phyloP scores from a whole-genome alignment of 768 basidiomycete genomes.

The Russula abietina region DNA sequence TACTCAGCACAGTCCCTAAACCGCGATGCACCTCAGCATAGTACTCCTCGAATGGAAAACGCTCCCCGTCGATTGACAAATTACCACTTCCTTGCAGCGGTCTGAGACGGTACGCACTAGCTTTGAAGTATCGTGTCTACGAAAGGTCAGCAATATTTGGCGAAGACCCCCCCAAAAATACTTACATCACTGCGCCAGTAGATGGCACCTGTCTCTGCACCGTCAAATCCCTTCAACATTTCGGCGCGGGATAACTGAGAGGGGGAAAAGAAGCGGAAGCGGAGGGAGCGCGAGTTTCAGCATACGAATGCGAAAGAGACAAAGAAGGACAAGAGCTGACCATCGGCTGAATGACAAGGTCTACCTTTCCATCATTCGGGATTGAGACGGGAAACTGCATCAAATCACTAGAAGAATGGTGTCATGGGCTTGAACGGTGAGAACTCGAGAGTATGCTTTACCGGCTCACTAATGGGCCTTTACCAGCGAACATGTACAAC shows the following conservation, averaged over 20 bases:
- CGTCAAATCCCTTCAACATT: slow-evolving; percentile 49
- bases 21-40: slow-evolving; percentile 71
- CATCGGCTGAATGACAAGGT: slow-evolving; percentile 57
- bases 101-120: slow-evolving; percentile 64
- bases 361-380: slow-evolving; percentile 74
- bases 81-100: slow-evolving; percentile 49
- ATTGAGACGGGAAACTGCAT: slow-evolving; percentile 82
- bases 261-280: neutral
- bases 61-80: slow-evolving; percentile 74
- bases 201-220: slow-evolving; percentile 52
- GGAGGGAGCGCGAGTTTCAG: neutral
- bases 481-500: slow-evolving; percentile 67
- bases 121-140: slow-evolving; percentile 70
- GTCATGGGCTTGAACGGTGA: slow-evolving; percentile 12
- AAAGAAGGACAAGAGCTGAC: slow-evolving; percentile 37
- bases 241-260: slow-evolving; percentile 45
- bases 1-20: slow-evolving; percentile 60
- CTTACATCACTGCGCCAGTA: slow-evolving; percentile 61
- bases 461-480: slow-evolving; percentile 71
- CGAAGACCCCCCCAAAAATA: too few relatives aligned
- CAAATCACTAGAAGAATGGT: slow-evolving; percentile 44
- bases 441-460: slow-evolving; percentile 28
- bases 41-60: slow-evolving; percentile 65
- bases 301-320: slow-evolving; percentile 7
- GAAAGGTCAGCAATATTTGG: too few relatives aligned